Evolutionary conservation across 2,329 filamentous ascomycete species (phyloP).

Genomic region (Venturia nashicola): DNA sequence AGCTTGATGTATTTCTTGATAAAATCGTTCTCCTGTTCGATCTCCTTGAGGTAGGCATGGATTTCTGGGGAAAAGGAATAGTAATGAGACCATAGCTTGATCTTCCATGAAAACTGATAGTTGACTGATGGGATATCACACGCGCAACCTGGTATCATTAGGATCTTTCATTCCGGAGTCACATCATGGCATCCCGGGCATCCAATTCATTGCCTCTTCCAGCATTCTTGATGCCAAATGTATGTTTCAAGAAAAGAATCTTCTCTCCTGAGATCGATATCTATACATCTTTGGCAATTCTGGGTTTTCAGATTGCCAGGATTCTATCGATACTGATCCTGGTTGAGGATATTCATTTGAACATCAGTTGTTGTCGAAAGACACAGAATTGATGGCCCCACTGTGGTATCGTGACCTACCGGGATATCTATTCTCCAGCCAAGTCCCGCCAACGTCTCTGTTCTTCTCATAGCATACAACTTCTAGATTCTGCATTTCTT

Average conservation of each 20-base stretch:
- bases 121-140: slow-evolving; percentile 36
- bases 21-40: slow-evolving; percentile 32
- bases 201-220: too few relatives aligned
- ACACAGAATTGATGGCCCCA: background rate
- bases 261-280: background rate
- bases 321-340: background rate
- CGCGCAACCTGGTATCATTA: slow-evolving; percentile 21
- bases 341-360: too few relatives aligned
- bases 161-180: background rate
- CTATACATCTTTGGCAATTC: background rate
- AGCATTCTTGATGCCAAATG: too few relatives aligned
- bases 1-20: slow-evolving; percentile 35
- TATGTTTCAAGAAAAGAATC: too few relatives aligned
- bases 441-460: slow-evolving; percentile 22
- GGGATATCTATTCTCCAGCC: slow-evolving; percentile 19
- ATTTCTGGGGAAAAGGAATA: slow-evolving; percentile 38
- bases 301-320: background rate
- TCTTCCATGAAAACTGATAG: slow-evolving; percentile 40
- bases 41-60: slow-evolving; percentile 34
- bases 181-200: background rate
- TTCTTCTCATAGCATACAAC: slow-evolving; percentile 28
- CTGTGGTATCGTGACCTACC: background rate
- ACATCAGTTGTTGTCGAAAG: background rate
- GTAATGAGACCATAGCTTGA: slow-evolving; percentile 35
- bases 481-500: slow-evolving; percentile 27